Evolutionary conservation across 176 grass and related monocot genomes (phyloP), one percentile per base, ranked within the genome.

Genomic region (Hordeum marinum): DNA sequence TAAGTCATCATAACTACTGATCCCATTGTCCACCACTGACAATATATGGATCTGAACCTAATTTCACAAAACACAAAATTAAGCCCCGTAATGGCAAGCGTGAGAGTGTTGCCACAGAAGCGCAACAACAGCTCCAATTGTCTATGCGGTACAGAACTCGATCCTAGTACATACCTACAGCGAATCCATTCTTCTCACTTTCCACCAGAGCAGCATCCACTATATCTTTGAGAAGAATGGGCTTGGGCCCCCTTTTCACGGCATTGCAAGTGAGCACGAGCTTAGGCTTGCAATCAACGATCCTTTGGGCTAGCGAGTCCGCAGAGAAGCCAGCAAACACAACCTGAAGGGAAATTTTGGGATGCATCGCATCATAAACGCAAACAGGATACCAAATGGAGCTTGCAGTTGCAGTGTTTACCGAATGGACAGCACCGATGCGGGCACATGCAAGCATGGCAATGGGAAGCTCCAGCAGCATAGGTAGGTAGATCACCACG

Each of bases 361-460:
- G 68, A 43, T 23, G 59, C 45, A 46, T 84, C 45, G 43, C 3
- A 27, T 77, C 29, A 70, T 34, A 62, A 24, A 82, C 11, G 21
- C 11, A 63, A 84, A 48, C 21, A 75, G 34, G 13, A 75, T 50
- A 84, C 42, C 68, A 48, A 21, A 17, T 8, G 52, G 21, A 72
- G 31, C 23, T 62, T 43, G 25, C 58, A 69, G 40, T 29, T 79
- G 58, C 32, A 35, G 69, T 31, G 32, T 41, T 88, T 94, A 96
- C 97, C 58, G 97, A 99, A 80, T 99, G 97, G 54, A 99, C 82
- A 82, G 97, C 97, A 58, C 97, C 94, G 27, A 99, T 99, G 27
- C 94, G 97, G 1, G 94, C 91, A 85, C 97, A 99, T 48, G 97
- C 97, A 85, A 99, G 84, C 97, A 99, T 99, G 70, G 97, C 86